A percentile compares a stretch with the other conserved stretches of the same genome.
Conservation (phyloP, 345 rosid genomes). For the Populus deltoides region DNA sequence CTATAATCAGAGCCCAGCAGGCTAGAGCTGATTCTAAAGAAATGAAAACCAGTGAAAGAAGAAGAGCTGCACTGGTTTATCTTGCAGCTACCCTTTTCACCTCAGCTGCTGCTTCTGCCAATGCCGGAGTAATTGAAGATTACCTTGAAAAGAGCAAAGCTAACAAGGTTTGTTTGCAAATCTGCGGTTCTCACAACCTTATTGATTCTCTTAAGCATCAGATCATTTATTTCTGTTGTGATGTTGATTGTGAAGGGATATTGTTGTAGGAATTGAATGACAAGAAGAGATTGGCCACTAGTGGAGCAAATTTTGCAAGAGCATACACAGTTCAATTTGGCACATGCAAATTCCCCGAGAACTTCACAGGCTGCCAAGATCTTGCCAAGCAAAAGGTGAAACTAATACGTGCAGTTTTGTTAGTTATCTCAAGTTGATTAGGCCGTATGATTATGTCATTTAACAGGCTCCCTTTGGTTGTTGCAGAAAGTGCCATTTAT, state of each 20-base stretch:
- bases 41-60: slow-evolving; percentile 42
- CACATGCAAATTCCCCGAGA: slow-evolving; percentile 93
- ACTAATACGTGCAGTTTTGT: not conserved
- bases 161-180: slow-evolving; percentile 63
- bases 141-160: slow-evolving; percentile 96
- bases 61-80: slow-evolving; percentile 66
- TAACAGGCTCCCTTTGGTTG: not conserved
- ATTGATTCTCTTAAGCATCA: no score
- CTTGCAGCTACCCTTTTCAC: slow-evolving; percentile 76
- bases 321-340: slow-evolving; percentile 94
- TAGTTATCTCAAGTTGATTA: not conserved
- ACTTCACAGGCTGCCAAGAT: slow-evolving; percentile 98
- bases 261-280: slow-evolving; percentile 78
- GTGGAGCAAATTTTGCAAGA: slow-evolving; percentile 94
- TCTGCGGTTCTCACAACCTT: not conserved
- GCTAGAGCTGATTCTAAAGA: slow-evolving; percentile 30
- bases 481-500: slow-evolving; percentile 92
- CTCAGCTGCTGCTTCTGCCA: slow-evolving; percentile 63
- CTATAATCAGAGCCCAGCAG: slow-evolving; percentile 62
- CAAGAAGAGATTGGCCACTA: slow-evolving; percentile 92
- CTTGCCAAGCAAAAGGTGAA: slow-evolving; percentile 95
- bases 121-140: slow-evolving; percentile 80
- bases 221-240: not conserved
- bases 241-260: not conserved
- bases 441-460: not conserved